phyloP scores from a whole-genome alignment of 352 stramenopile genomes.

The Phytophthora niederhauseri region DNA sequence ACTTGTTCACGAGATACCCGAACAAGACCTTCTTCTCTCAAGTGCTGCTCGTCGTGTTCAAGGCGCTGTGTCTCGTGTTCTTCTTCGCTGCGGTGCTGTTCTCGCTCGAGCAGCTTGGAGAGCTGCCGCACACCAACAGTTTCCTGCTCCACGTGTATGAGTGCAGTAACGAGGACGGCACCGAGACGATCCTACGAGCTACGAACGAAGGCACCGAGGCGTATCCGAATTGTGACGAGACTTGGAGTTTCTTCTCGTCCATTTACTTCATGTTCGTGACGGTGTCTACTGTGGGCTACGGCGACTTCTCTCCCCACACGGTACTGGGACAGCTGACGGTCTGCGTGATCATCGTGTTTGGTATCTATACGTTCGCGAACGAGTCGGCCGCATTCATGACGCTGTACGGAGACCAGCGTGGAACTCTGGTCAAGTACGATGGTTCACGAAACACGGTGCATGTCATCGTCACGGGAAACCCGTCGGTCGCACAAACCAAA shows the following conservation, averaged over 20 bases:
- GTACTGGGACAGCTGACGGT: slow-evolving; percentile 80
- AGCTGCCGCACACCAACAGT: slow-evolving; percentile 81
- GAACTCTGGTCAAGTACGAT: slow-evolving; percentile 63
- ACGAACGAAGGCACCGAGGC: slow-evolving; percentile 55
- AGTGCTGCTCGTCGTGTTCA: slow-evolving; percentile 81
- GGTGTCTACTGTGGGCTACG: slow-evolving; percentile 87
- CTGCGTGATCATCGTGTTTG: slow-evolving; percentile 84
- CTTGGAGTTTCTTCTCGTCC: slow-evolving; percentile 87
- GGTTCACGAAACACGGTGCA: slow-evolving; percentile 71
- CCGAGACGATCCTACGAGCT: slow-evolving; percentile 52
- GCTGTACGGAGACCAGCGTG: slow-evolving; percentile 74
- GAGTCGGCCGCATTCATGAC: slow-evolving; percentile 81
- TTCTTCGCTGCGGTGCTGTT: slow-evolving; percentile 85
- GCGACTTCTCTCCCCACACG: slow-evolving; percentile 86
- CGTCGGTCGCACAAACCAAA: slow-evolving; percentile 76
- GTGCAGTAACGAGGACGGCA: slow-evolving; percentile 61
- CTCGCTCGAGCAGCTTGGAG: slow-evolving; percentile 83
- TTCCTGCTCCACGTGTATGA: slow-evolving; percentile 90
- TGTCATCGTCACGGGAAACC: slow-evolving; percentile 88
- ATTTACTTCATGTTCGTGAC: slow-evolving; percentile 93
- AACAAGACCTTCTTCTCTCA: slow-evolving; percentile 86
- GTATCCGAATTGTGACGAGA: slow-evolving; percentile 71
- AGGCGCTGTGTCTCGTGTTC: slow-evolving; percentile 79
- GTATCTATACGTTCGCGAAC: slow-evolving; percentile 89
- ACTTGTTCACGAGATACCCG: slow-evolving; percentile 70